phyloP scores from a whole-genome alignment of 768 basidiomycete species.

The Clitopilus hobsonii region DNA sequence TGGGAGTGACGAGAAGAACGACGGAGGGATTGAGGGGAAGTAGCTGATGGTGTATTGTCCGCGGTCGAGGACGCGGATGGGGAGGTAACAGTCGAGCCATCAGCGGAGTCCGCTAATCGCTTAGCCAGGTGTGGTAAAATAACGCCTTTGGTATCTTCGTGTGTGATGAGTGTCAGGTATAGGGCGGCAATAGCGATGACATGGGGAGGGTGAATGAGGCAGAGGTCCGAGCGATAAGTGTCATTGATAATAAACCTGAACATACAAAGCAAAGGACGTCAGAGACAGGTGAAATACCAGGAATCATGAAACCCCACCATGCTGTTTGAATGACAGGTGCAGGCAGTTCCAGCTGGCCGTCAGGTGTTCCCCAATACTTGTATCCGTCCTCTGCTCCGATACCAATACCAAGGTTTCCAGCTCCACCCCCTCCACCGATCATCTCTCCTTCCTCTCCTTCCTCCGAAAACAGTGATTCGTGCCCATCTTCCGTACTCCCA shows the following conservation, averaged over 20 bases:
- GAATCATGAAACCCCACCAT: constrained; percentile 52
- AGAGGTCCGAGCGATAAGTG: constrained; percentile 89
- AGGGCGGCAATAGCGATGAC: constrained; percentile 90
- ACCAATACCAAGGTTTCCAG: constrained; percentile 30
- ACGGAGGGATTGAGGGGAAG: constrained; percentile 17
- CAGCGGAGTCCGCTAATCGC: constrained; percentile 14
- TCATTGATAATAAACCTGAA: constrained; percentile 94
- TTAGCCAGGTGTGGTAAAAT: constrained; percentile 33
- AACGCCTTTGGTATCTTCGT: constrained; percentile 48
- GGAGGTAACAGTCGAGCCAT: constrained; percentile 10
- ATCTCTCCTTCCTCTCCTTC: constrained; percentile 55
- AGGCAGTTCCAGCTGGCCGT: constrained; percentile 74
- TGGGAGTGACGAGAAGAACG: constrained; percentile 51
- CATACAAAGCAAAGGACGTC: background rate
- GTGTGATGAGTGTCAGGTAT: constrained; percentile 80
- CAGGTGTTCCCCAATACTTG: constrained; percentile 76
- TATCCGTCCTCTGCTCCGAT: constrained; percentile 46
- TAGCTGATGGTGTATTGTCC: constrained; percentile 25
- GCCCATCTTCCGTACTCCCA: background rate
- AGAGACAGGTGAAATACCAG: background rate
- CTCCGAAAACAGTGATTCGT: constrained; percentile 32
- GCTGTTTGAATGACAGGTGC: constrained; percentile 80
- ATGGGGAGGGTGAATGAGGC: constrained; percentile 93
- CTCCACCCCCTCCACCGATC: background rate
- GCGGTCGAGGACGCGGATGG: constrained; percentile 12